Base-by-base conservation (phyloP, 139 green algal genomes). In the Gonium pectorale region DNA sequence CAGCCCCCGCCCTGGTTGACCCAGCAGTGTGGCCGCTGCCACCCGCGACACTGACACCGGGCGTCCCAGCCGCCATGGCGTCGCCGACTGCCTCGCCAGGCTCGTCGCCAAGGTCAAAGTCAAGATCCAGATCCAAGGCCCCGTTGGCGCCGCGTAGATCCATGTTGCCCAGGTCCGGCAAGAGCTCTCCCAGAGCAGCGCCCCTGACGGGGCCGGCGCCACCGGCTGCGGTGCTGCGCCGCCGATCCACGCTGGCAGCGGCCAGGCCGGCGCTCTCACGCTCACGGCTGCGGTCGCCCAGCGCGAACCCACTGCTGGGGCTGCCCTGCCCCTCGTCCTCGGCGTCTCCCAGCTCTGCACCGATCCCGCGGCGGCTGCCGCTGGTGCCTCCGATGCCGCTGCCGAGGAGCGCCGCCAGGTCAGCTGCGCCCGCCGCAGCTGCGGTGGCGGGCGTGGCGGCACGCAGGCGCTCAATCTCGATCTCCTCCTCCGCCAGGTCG, bases 391-490 rank as follows among this genome's bases (percentile, higher is more conserved):
- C 6, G 19, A 40, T 49, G 37, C 31, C 71, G 22, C 71, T 17
- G 19, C 52, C 52, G 46, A 80, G 52, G 26, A 80, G 72, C 52
- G 72, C 72, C 26, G 72, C 72, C 49, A 80, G 72, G 49, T 79
- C 71, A 13, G 59, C 26, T 11, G 51, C 51, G 22, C 52, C 72
- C 1, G 52, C 56, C 24, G 40, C 27, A 13, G 74, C 74, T n/a
- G 71, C 56, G 9, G 74, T 11, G 13, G 73, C 51, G 8, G 73
- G 83, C 27, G 63, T n/a, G n/a, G n/a, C 83, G 13, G 62, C 73
- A 66, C 83, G 83, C 38, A 88, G 73, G 7, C 68, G 83, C 73
- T 88, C 83, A 11, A 88, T 79, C 63, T 88, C 83, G 15, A 88
- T 79, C 63, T 88, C 83, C 0, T 84, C 62, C 26, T 88, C 83